Conservation (phyloP, 2,329 filamentous ascomycete genomes). For the Cadophora gregata region DNA sequence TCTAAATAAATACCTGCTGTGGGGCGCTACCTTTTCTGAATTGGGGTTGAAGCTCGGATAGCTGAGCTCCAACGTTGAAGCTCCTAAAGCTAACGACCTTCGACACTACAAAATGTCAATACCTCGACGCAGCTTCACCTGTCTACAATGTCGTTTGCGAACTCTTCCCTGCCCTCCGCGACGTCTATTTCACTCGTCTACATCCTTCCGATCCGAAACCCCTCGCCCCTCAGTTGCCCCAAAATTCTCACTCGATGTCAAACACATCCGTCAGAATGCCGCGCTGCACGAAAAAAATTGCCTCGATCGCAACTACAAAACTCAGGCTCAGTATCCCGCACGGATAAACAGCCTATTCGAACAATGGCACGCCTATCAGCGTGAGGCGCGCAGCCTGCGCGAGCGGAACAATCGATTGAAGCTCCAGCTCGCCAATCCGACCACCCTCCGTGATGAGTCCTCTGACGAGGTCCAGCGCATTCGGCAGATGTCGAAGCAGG, state of each 20-base stretch:
- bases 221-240: slow-evolving; percentile 70
- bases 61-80: slow-evolving; percentile 16
- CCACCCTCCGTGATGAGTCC: slow-evolving; percentile 50
- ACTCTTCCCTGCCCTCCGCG: slow-evolving; percentile 19
- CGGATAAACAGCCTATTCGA: slow-evolving; percentile 62
- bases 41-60: slow-evolving; percentile 1
- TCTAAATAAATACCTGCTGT: not conserved
- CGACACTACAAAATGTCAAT: slow-evolving; percentile 32
- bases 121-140: slow-evolving; percentile 36
- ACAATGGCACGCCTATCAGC: slow-evolving; percentile 66
- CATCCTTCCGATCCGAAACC: slow-evolving; percentile 29
- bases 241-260: slow-evolving; percentile 81
- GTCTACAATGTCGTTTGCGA: slow-evolving; percentile 37
- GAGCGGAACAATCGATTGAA: slow-evolving; percentile 71
- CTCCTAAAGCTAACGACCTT: slow-evolving; percentile 22
- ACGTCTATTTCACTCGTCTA: slow-evolving; percentile 35
- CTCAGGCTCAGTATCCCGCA: slow-evolving; percentile 58
- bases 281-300: slow-evolving; percentile 84
- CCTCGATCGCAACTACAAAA: slow-evolving; percentile 79
- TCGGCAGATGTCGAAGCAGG: slow-evolving; percentile 50
- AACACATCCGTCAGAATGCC: slow-evolving; percentile 86
- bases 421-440: slow-evolving; percentile 60
- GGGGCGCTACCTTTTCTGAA: not conserved
- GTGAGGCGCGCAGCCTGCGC: slow-evolving; percentile 63
- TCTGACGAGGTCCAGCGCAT: slow-evolving; percentile 36